Evolutionary conservation across 1,284 basidiomycete species (phyloP).

Genomic region (Gymnopus androsaceus): DNA sequence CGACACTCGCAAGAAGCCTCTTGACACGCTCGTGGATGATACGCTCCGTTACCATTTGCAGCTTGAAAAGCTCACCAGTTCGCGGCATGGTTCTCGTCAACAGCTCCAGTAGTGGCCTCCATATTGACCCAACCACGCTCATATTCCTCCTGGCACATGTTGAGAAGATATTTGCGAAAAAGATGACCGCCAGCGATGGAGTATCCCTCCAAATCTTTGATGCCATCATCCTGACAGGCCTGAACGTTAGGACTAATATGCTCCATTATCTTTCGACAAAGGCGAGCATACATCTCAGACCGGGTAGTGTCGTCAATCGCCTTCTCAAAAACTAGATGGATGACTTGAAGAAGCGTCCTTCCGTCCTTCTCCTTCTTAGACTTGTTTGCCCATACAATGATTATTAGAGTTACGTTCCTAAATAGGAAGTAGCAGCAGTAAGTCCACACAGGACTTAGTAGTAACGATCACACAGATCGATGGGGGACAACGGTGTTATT

Average conservation of each 20-base stretch:
- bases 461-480: too few species aligned
- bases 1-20: constrained; percentile 89
- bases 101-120: constrained; percentile 62
- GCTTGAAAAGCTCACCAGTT: constrained; percentile 94
- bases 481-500: too few species aligned
- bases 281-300: constrained; percentile 95
- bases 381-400: constrained; percentile 95
- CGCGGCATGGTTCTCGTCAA: constrained; percentile 55
- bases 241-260: constrained; percentile 83
- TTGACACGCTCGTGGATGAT: constrained; percentile 98
- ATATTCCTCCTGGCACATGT: constrained; percentile 94
- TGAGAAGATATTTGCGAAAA: constrained; percentile 94
- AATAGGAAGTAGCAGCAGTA: too few species aligned
- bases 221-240: constrained; percentile 86
- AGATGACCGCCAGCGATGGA: constrained; percentile 87
- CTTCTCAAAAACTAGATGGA: constrained; percentile 95
- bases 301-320: constrained; percentile 94
- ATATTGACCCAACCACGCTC: constrained; percentile 86
- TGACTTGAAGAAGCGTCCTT: constrained; percentile 92
- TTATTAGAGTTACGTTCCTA: too few species aligned
- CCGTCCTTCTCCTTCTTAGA: constrained; percentile 92
- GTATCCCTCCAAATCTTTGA: constrained; percentile 77
- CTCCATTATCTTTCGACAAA: constrained; percentile 94
- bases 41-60: constrained; percentile 91
- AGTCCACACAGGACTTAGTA: too few species aligned